phyloP scores from a whole-genome alignment of 352 stramenopile species.

The Phytophthora pinifolia region DNA sequence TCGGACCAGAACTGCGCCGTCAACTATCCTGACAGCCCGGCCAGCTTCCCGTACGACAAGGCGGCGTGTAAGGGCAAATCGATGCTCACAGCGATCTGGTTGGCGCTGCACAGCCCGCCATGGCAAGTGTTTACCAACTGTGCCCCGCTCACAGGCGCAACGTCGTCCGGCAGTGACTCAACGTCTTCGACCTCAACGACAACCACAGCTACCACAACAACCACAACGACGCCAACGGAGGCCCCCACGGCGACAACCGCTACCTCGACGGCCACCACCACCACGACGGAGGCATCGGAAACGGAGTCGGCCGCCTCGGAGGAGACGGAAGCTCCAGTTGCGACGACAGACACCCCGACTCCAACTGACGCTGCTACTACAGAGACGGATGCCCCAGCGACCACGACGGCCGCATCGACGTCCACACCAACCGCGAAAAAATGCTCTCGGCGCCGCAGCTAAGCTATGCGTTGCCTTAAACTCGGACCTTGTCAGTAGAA shows the following conservation, averaged over 20 bases:
- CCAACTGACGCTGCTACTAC: slow-evolving; percentile 10
- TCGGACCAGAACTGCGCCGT: slow-evolving; percentile 43
- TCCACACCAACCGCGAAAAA: slow-evolving; percentile 13
- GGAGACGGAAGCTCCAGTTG: background rate
- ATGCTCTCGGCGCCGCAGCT: slow-evolving; percentile 23
- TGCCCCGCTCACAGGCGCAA: slow-evolving; percentile 33
- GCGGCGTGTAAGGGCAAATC: slow-evolving; percentile 35
- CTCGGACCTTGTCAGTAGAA: background rate
- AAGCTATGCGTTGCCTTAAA: background rate
- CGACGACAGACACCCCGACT: slow-evolving; percentile 12
- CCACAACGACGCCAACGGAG: slow-evolving; percentile 4
- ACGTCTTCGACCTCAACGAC: slow-evolving; percentile 9
- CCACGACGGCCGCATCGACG: slow-evolving; percentile 3
- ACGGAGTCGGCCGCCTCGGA: slow-evolving; percentile 4
- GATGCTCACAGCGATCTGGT: slow-evolving; percentile 37
- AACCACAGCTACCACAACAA: slow-evolving; percentile 1
- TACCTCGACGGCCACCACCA: slow-evolving; percentile 3
- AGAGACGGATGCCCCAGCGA: slow-evolving; percentile 17
- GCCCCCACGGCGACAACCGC: slow-evolving; percentile 8
- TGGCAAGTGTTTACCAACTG: slow-evolving; percentile 62
- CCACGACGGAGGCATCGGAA: slow-evolving; percentile 5
- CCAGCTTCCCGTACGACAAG: slow-evolving; percentile 44
- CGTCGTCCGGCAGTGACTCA: slow-evolving; percentile 8
- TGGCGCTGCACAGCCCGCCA: slow-evolving; percentile 40
- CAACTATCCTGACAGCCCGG: slow-evolving; percentile 31